A percentile compares a stretch with the other conserved stretches of the same genome.
Conservation (phyloP, 805 yeast genomes). For the Kuraishia piskuri region DNA sequence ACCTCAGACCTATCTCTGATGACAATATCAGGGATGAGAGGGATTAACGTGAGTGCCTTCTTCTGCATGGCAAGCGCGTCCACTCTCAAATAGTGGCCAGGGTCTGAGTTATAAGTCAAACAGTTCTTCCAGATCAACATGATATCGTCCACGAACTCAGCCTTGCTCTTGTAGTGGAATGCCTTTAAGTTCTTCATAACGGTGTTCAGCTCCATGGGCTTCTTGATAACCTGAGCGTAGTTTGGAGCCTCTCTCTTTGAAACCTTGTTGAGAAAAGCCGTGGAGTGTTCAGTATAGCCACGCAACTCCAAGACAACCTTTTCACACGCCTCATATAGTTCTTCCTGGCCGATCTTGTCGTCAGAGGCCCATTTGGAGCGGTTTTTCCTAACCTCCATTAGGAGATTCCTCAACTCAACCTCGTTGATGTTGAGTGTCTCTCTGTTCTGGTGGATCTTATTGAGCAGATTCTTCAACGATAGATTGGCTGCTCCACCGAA, state of each 20-base stretch:
- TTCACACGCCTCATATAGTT: conserved; percentile 94
- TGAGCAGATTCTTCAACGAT: conserved; percentile 71
- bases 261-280: conserved; percentile 93
- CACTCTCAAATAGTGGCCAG: conserved; percentile 79
- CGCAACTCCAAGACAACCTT: conserved; percentile 86
- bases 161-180: conserved; percentile 75
- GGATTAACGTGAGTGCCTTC: conserved; percentile 65
- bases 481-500: conserved; percentile 62
- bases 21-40: conserved; percentile 83
- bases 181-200: conserved; percentile 83
- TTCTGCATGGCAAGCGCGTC: conserved; percentile 97
- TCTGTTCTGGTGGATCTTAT: conserved; percentile 70
- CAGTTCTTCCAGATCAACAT: conserved; percentile 96
- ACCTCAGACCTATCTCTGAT: conserved; percentile 66
- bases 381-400: conserved; percentile 89
- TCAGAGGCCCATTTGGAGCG: conserved; percentile 98
- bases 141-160: conserved; percentile 89
- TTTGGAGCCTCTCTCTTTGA: conserved; percentile 97
- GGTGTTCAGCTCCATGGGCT: conserved; percentile 95
- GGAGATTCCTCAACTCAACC: conserved; percentile 71
- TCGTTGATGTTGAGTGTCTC: conserved; percentile 72
- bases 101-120: conserved; percentile 87
- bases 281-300: conserved; percentile 91
- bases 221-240: conserved; percentile 80
- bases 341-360: conserved; percentile 94